Evolutionary conservation across 2,329 filamentous ascomycete species (phyloP).

Genomic region (Alternaria atra): DNA sequence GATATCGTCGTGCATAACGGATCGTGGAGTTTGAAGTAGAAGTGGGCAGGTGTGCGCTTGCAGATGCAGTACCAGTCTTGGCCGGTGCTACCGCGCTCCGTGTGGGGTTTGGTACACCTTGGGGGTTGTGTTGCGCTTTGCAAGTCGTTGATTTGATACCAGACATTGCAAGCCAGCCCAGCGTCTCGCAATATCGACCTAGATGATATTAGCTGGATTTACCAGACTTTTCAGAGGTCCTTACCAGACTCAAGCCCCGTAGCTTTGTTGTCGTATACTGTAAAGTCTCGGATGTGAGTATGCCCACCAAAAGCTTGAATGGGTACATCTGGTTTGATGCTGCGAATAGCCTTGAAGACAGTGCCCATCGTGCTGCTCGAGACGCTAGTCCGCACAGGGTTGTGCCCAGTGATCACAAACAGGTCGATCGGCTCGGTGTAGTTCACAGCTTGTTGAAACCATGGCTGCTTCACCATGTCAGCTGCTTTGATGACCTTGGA

Average conservation of each 20-base stretch:
- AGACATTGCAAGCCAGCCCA: constrained; percentile 72
- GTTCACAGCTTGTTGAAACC: constrained; percentile 68
- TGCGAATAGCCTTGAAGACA: constrained; percentile 68
- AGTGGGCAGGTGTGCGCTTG: constrained; percentile 44
- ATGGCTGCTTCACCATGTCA: constrained; percentile 62
- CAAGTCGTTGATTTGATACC: constrained; percentile 63
- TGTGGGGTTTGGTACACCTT: constrained; percentile 56
- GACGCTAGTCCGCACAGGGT: constrained; percentile 61
- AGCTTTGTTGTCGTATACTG: constrained; percentile 68
- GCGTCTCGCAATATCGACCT: constrained; percentile 71
- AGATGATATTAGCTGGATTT: background rate
- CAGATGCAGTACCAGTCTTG: constrained; percentile 38
- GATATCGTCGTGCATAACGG: constrained; percentile 68
- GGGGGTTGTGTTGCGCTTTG: constrained; percentile 51
- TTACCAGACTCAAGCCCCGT: constrained; percentile 68
- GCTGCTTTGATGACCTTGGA: constrained; percentile 67
- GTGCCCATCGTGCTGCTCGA: constrained; percentile 57
- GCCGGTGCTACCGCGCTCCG: constrained; percentile 42
- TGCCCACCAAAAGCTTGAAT: constrained; percentile 74
- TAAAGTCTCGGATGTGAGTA: constrained; percentile 71
- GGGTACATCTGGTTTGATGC: constrained; percentile 64
- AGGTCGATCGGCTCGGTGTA: constrained; percentile 66
- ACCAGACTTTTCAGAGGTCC: background rate
- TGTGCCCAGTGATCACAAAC: constrained; percentile 71
- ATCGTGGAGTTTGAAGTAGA: constrained; percentile 46